Percentiles rank a stretch among this genome's conserved stretches.
Conservation (phyloP, 768 basidiomycete species). For the Sporobolomyces pararoseus region DNA sequence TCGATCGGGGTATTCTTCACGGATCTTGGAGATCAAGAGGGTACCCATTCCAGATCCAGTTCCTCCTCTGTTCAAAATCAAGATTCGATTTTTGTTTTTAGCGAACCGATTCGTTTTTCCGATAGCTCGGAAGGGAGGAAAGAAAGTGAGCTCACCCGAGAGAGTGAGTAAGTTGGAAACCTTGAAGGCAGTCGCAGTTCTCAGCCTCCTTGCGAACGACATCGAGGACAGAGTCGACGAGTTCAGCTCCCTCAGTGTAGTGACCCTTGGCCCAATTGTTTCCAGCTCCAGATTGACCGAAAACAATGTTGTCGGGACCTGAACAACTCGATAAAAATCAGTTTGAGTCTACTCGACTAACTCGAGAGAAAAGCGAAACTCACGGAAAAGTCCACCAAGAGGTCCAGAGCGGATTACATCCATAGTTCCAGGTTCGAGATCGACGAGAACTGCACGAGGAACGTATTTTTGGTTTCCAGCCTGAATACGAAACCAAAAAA, state of each 20-base stretch:
- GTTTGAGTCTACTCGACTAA: neutral
- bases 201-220: conserved; percentile 99
- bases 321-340: neutral
- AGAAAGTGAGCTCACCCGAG: conserved; percentile 49
- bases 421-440: conserved; percentile 85
- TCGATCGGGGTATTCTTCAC: conserved; percentile 96
- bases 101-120: neutral
- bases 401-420: conserved; percentile 60
- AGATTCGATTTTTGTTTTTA: neutral
- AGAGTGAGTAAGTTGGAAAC: conserved; percentile 99
- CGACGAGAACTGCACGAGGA: conserved; percentile 93
- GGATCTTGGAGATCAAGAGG: conserved; percentile 95
- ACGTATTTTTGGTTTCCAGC: conserved; percentile 79
- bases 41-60: conserved; percentile 99
- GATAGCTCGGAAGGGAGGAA: neutral
- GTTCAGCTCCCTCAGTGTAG: conserved; percentile 94
- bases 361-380: neutral
- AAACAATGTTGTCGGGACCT: conserved; percentile 59
- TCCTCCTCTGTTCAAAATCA: conserved; percentile 83
- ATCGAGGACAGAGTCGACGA: conserved; percentile 95
- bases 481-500: no score
- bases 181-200: conserved; percentile 93
- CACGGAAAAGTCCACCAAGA: conserved; percentile 82
- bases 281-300: conserved; percentile 88
- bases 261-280: conserved; percentile 99